These are phyloP conservation scores for Phytophthora capsici DNA, from an alignment of 352 stramenopile genomes.

Conservation along the genomic window DNA sequence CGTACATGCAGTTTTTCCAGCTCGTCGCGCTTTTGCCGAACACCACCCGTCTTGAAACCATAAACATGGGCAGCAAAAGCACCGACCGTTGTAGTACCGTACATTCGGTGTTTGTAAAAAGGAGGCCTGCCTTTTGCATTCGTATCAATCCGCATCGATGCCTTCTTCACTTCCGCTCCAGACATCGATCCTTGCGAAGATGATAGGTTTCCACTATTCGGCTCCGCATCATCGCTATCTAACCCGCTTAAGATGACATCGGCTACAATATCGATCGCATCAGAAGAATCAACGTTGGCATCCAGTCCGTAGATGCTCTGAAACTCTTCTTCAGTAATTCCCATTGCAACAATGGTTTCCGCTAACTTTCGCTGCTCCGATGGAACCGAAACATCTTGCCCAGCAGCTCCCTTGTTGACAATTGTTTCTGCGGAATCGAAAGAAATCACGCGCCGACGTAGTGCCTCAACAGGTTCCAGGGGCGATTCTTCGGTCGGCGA, in stretches of 20 bases:
- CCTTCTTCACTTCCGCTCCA: slow-evolving; percentile 11
- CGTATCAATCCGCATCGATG: slow-evolving; percentile 26
- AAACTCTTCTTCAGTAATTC: slow-evolving; percentile 59
- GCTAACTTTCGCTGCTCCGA: slow-evolving; percentile 71
- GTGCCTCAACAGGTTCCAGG: slow-evolving; percentile 63
- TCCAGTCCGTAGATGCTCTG: slow-evolving; percentile 40
- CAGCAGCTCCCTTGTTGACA: slow-evolving; percentile 60
- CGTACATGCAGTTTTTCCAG: slow-evolving; percentile 57
- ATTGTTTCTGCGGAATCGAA: slow-evolving; percentile 82
- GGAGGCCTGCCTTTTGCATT: slow-evolving; percentile 25
- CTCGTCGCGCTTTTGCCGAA: slow-evolving; percentile 78
- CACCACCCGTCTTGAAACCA: slow-evolving; percentile 77
- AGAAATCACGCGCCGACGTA: slow-evolving; percentile 73
- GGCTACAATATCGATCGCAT: slow-evolving; percentile 20
- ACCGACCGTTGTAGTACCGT: slow-evolving; percentile 81
- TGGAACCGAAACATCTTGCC: slow-evolving; percentile 43
- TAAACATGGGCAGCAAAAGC: slow-evolving; percentile 88
- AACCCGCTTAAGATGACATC: slow-evolving; percentile 14
- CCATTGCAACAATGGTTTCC: slow-evolving; percentile 78
- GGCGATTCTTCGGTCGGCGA: slow-evolving; percentile 25
- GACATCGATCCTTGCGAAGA: slow-evolving; percentile 2
- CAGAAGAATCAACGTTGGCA: slow-evolving; percentile 20
- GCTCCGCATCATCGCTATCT: slow-evolving; percentile 24
- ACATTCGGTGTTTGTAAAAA: slow-evolving; percentile 72
- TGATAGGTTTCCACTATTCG: slow-evolving; percentile 1